Base-by-base conservation (phyloP, 345 rosid species). In the Cochlearia excelsa region DNA sequence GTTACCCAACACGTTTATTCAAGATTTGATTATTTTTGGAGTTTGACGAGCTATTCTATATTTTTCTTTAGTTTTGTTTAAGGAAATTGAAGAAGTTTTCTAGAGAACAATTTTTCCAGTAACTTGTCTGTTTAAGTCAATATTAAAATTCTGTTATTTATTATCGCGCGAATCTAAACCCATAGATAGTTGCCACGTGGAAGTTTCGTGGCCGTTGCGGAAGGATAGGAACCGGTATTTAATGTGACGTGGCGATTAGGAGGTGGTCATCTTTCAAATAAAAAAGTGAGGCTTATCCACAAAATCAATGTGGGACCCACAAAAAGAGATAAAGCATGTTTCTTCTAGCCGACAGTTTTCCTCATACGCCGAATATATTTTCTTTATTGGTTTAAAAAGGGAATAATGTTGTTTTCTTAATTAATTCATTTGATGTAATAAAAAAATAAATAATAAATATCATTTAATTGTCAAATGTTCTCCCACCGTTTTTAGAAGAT, bases 231-330 rank as follows among this genome's bases (percentile, higher is more conserved):
- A 54, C 54, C 7, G 46, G 30, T 38, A 33, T 7, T 16, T 57
- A 62, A 57, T 56, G 54, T 70, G 54, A 63, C 69, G 69, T 63
- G 69, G 74, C 69, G 35, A 39, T 44, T 59, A 64, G 59, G 50
- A 63, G 59, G 39, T 63, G 65, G 74, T 51, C 64, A 50, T 30
- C 7, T 54, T 35, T 37, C 30, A 31, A 43, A 39, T 47, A 10
- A 63, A 35, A 55, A 47, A 63, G 28, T 49, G 42, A 55, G 37
- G 33, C 59, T 63, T 70, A 70, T 70, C 74, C 59, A 50, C 48
- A 50, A 0, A 31, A 8, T 7, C 9, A 1, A 1, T 1, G 0
- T 49, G 37, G 74, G 74, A 35, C 74, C 74, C 59, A 63, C 37
- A 26, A 42, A 26, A 39, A n/a, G 8, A 49, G 6, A 16, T 28